phyloP scores from a whole-genome alignment of 768 basidiomycete species.

The Mycena galericulata region DNA sequence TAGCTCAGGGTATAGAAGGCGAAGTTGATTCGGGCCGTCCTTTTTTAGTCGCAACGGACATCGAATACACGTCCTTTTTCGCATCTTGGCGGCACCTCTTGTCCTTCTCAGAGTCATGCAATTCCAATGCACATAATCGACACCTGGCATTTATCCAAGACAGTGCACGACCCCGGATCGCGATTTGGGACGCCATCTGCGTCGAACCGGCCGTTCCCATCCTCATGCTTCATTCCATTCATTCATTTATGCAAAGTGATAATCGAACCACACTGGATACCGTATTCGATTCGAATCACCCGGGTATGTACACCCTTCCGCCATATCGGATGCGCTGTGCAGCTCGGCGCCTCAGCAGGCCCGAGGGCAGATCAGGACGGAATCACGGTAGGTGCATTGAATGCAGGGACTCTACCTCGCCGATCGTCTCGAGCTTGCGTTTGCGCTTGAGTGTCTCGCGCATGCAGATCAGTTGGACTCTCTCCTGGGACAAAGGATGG shows the following conservation, averaged over 20 bases:
- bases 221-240: not conserved
- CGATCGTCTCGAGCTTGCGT: slow-evolving; percentile 30
- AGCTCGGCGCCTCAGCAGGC: not conserved
- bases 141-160: too few relatives aligned
- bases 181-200: slow-evolving; percentile 1
- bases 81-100: too few relatives aligned
- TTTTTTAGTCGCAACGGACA: too few relatives aligned
- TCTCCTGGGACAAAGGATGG: not conserved
- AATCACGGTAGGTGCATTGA: not conserved
- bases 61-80: too few relatives aligned
- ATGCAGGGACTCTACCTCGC: not conserved
- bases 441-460: slow-evolving; percentile 23
- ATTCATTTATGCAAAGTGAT: too few relatives aligned
- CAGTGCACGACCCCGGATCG: not conserved
- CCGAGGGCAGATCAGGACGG: not conserved
- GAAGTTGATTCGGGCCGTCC: too few relatives aligned
- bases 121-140: too few relatives aligned
- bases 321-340: not conserved
- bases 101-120: too few relatives aligned
- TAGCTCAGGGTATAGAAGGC: too few relatives aligned
- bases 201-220: not conserved
- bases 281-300: too few relatives aligned
- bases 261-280: not conserved
- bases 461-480: slow-evolving; percentile 14
- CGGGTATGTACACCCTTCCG: not conserved